Evolutionary conservation across 768 basidiomycete genomes (phyloP), one percentile per base, ranked within the genome.

Genomic region (Sutorius australiensis): DNA sequence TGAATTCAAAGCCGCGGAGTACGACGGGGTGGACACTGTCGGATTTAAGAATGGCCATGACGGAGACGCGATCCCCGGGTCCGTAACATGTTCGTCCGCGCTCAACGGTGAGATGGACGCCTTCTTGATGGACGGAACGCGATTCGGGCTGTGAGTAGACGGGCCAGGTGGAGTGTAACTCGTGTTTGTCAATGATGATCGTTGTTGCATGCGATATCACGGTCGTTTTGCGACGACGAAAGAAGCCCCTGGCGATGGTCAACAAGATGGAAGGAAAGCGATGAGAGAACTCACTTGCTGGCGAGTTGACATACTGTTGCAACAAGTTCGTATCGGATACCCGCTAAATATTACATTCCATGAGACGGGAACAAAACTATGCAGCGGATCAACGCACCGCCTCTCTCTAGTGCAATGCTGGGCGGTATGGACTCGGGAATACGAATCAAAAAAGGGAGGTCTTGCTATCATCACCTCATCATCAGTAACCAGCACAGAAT

Each of bases 391-490:
- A 10, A 58, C 79, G 57, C 51, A 84, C 88, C 87, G 62, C 81
- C 80, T 66, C 81, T 85, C 51, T 92, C 88, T 52, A 97, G 75
- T 5, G 87, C 81, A 53, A 93, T 81, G 38, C 80, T 89, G 14
- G 94, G 92, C 2, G 95, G 94, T 53, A 93, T 86, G 10, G 89
- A 88, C 68, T 95, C 92, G 0, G 95, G 95, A 62, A 98, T 86
- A 24, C 93, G 87, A 46, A 98, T 89, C 51, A 83, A 82, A 68
- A 98, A 98, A 3, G 87, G 86, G 59, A 91, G 87, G 73, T 94
- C 92, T 80, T 84, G 84, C 90, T 92, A 58, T 46, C 57, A 37
- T 46, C 16, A 33, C 16, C 19, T 42, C 10, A 45, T 21, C 34
- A 39, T 51, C 28, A 50, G 58, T 13, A 12, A 54, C 13, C 51